Conservation (phyloP, 805 yeast genomes). For the Yamadazyma olivae region DNA sequence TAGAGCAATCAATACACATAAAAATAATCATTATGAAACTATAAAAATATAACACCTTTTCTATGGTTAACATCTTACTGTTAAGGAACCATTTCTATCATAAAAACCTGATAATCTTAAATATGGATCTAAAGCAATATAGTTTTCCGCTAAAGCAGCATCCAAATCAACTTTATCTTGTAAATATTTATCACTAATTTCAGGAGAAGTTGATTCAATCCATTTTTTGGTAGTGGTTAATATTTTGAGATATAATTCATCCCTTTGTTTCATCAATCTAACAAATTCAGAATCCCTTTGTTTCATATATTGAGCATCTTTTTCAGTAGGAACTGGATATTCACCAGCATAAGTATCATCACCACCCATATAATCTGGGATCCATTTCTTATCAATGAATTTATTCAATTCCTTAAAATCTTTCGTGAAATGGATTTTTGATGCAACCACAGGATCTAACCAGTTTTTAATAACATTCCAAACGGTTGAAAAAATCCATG, state of each 20-base stretch:
- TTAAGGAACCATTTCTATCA: slow-evolving; percentile 64
- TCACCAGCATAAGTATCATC: slow-evolving; percentile 53
- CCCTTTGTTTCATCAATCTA: slow-evolving; percentile 49
- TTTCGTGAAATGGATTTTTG: slow-evolving; percentile 84
- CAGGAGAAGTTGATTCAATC: slow-evolving; percentile 62
- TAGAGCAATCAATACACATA: too few species aligned
- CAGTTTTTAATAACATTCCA: slow-evolving; percentile 92
- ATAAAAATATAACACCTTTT: not conserved
- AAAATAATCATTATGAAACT: too few species aligned
- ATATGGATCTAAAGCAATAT: slow-evolving; percentile 72
- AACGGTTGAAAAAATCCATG: slow-evolving; percentile 93
- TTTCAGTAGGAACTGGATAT: slow-evolving; percentile 69
- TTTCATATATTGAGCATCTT: slow-evolving; percentile 39
- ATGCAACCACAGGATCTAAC: slow-evolving; percentile 95
- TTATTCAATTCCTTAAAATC: slow-evolving; percentile 61
- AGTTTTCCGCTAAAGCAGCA: slow-evolving; percentile 56
- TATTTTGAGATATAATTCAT: slow-evolving; percentile 49
- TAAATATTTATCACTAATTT: slow-evolving; percentile 46
- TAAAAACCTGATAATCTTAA: slow-evolving; percentile 73
- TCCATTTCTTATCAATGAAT: slow-evolving; percentile 53
- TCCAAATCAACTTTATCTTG: slow-evolving; percentile 55
- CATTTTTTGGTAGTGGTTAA: slow-evolving; percentile 69
- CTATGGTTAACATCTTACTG: slow-evolving; percentile 3
- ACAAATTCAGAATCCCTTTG: slow-evolving; percentile 25
- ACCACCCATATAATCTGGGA: slow-evolving; percentile 80